Base-by-base conservation (phyloP, 2,329 filamentous ascomycete species). In the Nemania serpens region DNA sequence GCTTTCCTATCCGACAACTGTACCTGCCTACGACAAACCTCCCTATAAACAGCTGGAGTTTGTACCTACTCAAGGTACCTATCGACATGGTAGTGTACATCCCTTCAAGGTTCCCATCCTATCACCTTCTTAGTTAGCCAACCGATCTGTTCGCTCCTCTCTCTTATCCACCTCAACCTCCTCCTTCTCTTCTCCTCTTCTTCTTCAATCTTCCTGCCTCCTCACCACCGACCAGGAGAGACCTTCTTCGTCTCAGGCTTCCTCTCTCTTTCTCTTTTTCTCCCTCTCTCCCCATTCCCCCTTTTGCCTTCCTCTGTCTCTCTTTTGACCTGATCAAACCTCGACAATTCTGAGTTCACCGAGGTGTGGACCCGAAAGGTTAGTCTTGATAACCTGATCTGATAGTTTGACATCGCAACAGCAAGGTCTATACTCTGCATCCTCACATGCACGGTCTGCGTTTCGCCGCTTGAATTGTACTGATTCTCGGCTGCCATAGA, bases 321-420 rank as follows among this genome's bases (percentile, higher is more conserved):
- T 73, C 69, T 72, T 73, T 72, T 73, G 71, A 69, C 70, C 64
- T 69, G 63, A 64, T 66, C 72, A 70, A 74, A 73, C 74, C 73
- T 75, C 72, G 68, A n/a, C 69, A 70, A 71, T 66, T 67, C 64
- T 62, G 58, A 61, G 66, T 39, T 57, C 62, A 68, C n/a, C n/a
- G 66, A 72, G 73, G 70, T 67, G 67, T 58, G 70, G 72, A 74
- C 66, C 33, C 58, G 66, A 65, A 71, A 73, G 73, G 70, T 56
- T 67, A 59, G 55, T 67, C 25, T 7, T 29, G 4, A 29, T 7
- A 7, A 29, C 25, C 25, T 7, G 25, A 29, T 29, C 25, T 7
- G 7, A 29, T 29, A 29, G 25, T 29, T 29, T 29, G 7, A 29
- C 25, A 3, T 29, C 25, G 25, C 25, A 29, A 29, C 25, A 29